Evolutionary conservation across 129 eudicot species (phyloP), one percentile per base, ranked within the genome.

Genomic region (Lonicera japonica): DNA sequence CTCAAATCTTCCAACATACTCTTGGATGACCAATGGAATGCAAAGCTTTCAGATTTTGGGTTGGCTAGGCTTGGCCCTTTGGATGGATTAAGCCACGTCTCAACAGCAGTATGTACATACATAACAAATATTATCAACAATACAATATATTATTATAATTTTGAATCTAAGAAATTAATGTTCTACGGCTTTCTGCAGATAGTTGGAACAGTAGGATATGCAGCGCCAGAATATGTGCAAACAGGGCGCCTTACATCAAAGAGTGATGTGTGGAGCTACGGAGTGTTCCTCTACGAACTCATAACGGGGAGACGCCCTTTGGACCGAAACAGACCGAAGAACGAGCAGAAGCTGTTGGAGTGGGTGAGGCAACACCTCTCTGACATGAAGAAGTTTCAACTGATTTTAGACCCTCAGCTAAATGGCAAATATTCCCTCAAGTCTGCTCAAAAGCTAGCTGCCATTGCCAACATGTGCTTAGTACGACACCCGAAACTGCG

Each of bases 211-310:
- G 85, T 89, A 12, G 96, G 96, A 69, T 89, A 85, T 36, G 96
- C 96, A 66, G 96, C 96, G 51, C 96, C 96, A 3, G 96, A 89
- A 21, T 89, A 89, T 66, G 79, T 89, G 36, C 96, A 85, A 62
- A 89, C 96, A 13, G 96, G 96, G 22, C 90, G 83, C 23, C 83
- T 89, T 25, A 89, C 94, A 15, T 76, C 78, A 55, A 85, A 89
- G 70, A 82, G 90, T 57, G 96, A 89, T 16, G 90, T 89, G 21
- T 89, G 96, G 96, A 89, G 96, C 70, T 89, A 82, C 41, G 96
- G 96, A 8, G 56, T 89, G 52, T 89, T 89, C 65, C 71, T 89
- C 50, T 89, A 89, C 54, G 96, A 89, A 60, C 95, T 89, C 55
- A 89, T 89, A 55, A 89, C 96, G 0, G 96, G 94, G 16, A 73